Conservation (phyloP, 805 yeast genomes). For the Candida ipomoeae region DNA sequence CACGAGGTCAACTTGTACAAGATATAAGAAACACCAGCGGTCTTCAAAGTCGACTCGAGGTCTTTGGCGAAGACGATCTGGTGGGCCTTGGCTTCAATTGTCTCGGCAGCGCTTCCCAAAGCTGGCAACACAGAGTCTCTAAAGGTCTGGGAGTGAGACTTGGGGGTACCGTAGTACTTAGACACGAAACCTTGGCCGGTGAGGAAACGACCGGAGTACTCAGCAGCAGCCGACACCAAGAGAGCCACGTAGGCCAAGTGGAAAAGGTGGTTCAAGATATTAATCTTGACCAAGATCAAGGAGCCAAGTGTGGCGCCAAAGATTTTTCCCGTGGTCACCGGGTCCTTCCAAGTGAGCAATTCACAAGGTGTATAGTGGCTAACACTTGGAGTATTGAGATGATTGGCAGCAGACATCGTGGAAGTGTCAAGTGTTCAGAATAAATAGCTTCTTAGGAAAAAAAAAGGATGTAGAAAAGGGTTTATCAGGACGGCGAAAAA, state of each 20-base stretch:
- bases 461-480: neutral
- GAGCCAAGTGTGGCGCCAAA: constrained; percentile 59
- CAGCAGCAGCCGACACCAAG: constrained; percentile 64
- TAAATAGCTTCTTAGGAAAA: neutral
- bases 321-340: constrained; percentile 71
- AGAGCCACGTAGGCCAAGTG: constrained; percentile 57
- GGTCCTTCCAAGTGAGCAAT: constrained; percentile 71
- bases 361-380: constrained; percentile 14
- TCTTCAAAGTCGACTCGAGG: constrained; percentile 67
- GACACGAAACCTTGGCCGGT: constrained; percentile 81
- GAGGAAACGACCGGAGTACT: constrained; percentile 66
- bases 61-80: constrained; percentile 63
- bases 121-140: constrained; percentile 39
- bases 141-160: constrained; percentile 32
- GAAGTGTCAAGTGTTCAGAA: neutral
- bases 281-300: constrained; percentile 59
- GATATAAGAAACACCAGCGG: constrained; percentile 62
- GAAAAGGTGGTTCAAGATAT: constrained; percentile 58
- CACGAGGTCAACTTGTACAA: constrained; percentile 69
- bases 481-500: constrained; percentile 4
- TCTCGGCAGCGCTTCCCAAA: constrained; percentile 43
- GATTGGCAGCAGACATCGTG: constrained; percentile 2
- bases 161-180: constrained; percentile 61
- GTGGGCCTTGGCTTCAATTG: constrained; percentile 50
- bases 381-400: neutral